These are phyloP conservation scores for Penicillium sp. DNA, from an alignment of 2,329 filamentous ascomycete genomes.

Conservation along the genomic window DNA sequence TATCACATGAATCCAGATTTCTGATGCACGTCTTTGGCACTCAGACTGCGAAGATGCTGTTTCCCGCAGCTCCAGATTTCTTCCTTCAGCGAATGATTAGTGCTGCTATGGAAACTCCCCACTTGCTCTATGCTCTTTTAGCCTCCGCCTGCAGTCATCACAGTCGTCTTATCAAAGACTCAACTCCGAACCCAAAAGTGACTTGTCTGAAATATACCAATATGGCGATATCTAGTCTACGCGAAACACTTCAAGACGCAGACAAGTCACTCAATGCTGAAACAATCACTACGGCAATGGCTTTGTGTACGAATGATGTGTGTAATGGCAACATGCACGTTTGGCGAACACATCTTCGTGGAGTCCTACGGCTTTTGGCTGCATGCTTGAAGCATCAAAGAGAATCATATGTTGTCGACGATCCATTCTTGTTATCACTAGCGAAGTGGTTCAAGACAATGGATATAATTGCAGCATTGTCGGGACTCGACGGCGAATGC, in stretches of 20 bases:
- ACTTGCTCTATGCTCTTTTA: constrained; percentile 34
- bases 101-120: constrained; percentile 28
- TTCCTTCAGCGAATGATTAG: constrained; percentile 32
- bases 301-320: constrained; percentile 39
- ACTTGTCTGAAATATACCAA: constrained; percentile 33
- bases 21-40: constrained; percentile 32
- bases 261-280: constrained; percentile 23
- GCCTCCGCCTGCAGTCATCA: constrained; percentile 35
- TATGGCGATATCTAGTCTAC: constrained; percentile 29
- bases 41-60: constrained; percentile 31
- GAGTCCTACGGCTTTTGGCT: constrained; percentile 29
- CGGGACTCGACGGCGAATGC: constrained; percentile 17
- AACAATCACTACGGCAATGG: constrained; percentile 34
- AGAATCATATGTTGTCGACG: background rate
- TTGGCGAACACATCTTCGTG: constrained; percentile 32
- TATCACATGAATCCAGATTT: constrained; percentile 27
- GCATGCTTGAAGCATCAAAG: constrained; percentile 21
- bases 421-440: constrained; percentile 26
- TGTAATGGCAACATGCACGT: constrained; percentile 35
- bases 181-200: constrained; percentile 11
- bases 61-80: constrained; percentile 29
- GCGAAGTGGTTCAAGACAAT: constrained; percentile 37
- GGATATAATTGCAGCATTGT: constrained; percentile 32
- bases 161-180: constrained; percentile 28
- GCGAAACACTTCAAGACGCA: constrained; percentile 20